Conservation (phyloP, 768 basidiomycete genomes). For the Sarcodon aspratus region DNA sequence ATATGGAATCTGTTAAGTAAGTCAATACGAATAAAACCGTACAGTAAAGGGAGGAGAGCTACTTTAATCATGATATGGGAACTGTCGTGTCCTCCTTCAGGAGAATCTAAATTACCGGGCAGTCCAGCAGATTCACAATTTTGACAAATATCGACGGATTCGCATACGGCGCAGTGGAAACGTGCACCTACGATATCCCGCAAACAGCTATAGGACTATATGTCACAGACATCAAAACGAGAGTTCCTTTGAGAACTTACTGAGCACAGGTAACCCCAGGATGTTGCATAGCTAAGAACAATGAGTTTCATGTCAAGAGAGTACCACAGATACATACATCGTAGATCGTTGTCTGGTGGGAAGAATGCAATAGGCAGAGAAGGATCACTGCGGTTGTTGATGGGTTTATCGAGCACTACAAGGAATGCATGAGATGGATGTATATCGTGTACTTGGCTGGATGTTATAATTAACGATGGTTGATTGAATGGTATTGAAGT, state of each 20-base stretch:
- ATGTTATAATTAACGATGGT: slow-evolving; percentile 4
- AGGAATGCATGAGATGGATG: slow-evolving; percentile 87
- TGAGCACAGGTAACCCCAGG: slow-evolving; percentile 79
- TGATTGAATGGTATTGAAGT: neutral
- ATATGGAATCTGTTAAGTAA: slow-evolving; percentile 61
- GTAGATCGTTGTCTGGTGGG: neutral
- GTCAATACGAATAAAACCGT: no score
- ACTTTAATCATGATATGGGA: slow-evolving; percentile 96
- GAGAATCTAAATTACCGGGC: slow-evolving; percentile 70
- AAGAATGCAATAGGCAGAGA: slow-evolving; percentile 50
- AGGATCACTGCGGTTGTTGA: slow-evolving; percentile 24
- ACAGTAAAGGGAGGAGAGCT: neutral
- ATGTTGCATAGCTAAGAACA: slow-evolving; percentile 53
- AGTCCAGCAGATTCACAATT: slow-evolving; percentile 83
- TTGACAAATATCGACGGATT: slow-evolving; percentile 74
- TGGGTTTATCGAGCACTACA: slow-evolving; percentile 32
- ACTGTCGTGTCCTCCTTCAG: slow-evolving; percentile 68
- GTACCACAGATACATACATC: neutral
- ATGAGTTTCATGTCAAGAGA: neutral
- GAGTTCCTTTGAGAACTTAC: slow-evolving; percentile 34
- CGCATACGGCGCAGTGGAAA: slow-evolving; percentile 88
- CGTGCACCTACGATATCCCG: slow-evolving; percentile 86
- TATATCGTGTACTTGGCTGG: slow-evolving; percentile 81
- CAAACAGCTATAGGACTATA: slow-evolving; percentile 47
- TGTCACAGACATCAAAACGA: neutral